These are phyloP conservation scores for Zygosaccharomyces bailii DNA, from an alignment of 805 yeast genomes.

Conservation along the genomic window DNA sequence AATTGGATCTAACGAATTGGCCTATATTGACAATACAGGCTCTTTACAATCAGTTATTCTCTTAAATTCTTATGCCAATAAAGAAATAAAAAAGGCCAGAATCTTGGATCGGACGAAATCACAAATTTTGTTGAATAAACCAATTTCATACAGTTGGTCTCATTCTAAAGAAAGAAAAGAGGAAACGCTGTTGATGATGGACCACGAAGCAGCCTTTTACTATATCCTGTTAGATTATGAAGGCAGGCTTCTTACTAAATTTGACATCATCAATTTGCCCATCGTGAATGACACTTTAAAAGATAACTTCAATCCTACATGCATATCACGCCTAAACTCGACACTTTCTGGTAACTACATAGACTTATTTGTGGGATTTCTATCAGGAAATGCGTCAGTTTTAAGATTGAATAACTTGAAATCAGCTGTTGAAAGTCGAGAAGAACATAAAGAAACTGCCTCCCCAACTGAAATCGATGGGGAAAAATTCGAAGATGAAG, in stretches of 20 bases:
- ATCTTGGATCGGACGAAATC: slow-evolving; percentile 41
- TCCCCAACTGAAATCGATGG: slow-evolving; percentile 38
- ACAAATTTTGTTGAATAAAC: slow-evolving; percentile 24
- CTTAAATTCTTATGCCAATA: slow-evolving; percentile 36
- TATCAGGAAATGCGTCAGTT: slow-evolving; percentile 56
- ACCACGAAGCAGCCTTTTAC: slow-evolving; percentile 25
- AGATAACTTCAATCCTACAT: slow-evolving; percentile 28
- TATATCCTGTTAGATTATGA: slow-evolving; percentile 29
- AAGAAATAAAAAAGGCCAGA: slow-evolving; percentile 48
- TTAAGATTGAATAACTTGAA: slow-evolving; percentile 33
- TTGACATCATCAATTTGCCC: slow-evolving; percentile 31
- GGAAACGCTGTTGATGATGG: slow-evolving; percentile 30
- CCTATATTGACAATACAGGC: slow-evolving; percentile 70
- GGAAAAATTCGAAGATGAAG: slow-evolving; percentile 36
- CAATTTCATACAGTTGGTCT: slow-evolving; percentile 18
- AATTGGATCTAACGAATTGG: slow-evolving; percentile 70
- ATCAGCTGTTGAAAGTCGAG: slow-evolving; percentile 31
- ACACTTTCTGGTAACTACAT: slow-evolving; percentile 34
- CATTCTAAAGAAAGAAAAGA: slow-evolving; percentile 9
- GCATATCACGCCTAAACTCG: slow-evolving; percentile 26
- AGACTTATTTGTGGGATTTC: slow-evolving; percentile 57
- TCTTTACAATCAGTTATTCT: slow-evolving; percentile 36
- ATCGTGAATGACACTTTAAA: slow-evolving; percentile 32
- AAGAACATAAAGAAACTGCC: slow-evolving; percentile 48
- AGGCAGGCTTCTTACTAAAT: slow-evolving; percentile 32